Conservation (phyloP, 768 basidiomycete genomes). For the Suillus clintonianus region DNA sequence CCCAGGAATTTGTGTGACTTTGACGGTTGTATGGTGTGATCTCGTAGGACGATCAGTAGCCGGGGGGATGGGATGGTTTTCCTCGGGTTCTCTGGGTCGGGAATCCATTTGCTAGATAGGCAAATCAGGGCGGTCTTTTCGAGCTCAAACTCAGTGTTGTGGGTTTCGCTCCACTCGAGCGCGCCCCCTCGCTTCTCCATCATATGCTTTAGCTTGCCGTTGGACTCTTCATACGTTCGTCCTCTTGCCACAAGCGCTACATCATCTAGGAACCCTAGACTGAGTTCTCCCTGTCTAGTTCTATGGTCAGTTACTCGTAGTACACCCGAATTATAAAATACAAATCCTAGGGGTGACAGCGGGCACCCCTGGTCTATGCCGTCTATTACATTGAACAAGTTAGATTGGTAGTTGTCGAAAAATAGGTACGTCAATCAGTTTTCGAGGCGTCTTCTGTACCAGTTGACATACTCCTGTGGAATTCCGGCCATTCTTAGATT, state of each 20-base stretch:
- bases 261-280: neutral
- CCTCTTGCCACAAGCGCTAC: neutral
- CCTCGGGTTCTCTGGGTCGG: no score
- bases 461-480: neutral
- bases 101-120: no score
- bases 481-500: neutral
- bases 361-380: neutral
- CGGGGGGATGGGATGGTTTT: no score
- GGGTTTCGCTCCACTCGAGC: neutral
- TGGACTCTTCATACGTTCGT: accelerated
- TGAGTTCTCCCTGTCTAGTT: neutral
- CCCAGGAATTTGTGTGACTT: neutral
- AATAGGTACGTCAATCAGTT: neutral
- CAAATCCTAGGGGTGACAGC: neutral
- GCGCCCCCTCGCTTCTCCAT: neutral
- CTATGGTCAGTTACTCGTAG: neutral
- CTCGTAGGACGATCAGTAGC: no score
- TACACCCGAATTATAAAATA: neutral
- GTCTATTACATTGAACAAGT: neutral
- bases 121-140: neutral
- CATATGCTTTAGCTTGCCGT: neutral
- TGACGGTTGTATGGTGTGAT: neutral
- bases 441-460: neutral
- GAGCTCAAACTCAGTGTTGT: neutral
- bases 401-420: neutral